A percentile compares a stretch with the other conserved stretches of the same genome.
Evolutionary conservation across 805 yeast species (phyloP).

Genomic region (Cyberlindnera saturnus): DNA sequence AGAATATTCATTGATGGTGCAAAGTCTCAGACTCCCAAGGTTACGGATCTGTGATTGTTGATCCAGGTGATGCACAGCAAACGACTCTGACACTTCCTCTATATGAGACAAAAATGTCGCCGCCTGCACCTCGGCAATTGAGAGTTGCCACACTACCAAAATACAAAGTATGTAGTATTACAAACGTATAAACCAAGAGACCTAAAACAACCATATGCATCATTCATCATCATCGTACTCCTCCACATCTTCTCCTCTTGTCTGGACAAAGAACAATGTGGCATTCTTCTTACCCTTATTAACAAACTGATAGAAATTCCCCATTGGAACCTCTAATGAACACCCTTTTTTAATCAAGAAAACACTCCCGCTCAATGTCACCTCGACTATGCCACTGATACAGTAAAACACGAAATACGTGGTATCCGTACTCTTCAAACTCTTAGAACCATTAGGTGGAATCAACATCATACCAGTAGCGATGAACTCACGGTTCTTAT

Average conservation of each 20-base stretch:
- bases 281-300: conserved; percentile 56
- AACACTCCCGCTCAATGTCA: conserved; percentile 48
- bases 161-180: too few relatives aligned
- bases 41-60: too few relatives aligned
- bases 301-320: conserved; percentile 61
- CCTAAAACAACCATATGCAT: background rate
- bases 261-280: conserved; percentile 70
- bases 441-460: conserved; percentile 56
- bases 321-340: conserved; percentile 76
- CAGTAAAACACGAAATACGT: conserved; percentile 73
- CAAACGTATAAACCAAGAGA: too few relatives aligned
- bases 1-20: too few relatives aligned
- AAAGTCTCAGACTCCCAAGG: too few relatives aligned
- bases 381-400: conserved; percentile 63
- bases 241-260: conserved; percentile 27
- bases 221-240: conserved; percentile 17
- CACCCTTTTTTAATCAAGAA: conserved; percentile 69
- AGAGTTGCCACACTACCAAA: too few relatives aligned
- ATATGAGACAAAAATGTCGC: too few relatives aligned
- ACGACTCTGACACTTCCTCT: too few relatives aligned
- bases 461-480: conserved; percentile 72
- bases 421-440: conserved; percentile 50
- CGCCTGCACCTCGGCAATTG: too few relatives aligned
- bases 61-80: too few relatives aligned
- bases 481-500: conserved; percentile 52